Evolutionary conservation across 768 basidiomycete genomes (phyloP).

Genomic region (Kwoniella sp.): DNA sequence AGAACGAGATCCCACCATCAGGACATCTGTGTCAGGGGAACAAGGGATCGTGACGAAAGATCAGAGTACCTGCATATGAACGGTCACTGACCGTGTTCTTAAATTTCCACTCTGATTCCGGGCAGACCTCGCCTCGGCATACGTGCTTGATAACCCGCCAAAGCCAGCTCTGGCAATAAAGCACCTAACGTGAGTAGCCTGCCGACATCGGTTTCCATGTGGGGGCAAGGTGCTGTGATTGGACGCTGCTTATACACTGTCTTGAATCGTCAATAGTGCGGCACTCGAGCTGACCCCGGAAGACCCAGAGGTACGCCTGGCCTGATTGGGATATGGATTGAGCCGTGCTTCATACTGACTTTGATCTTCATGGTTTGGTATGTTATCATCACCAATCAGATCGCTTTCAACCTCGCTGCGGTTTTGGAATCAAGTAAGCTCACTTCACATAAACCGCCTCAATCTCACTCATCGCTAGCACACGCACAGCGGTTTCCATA

Average conservation of each 20-base stretch:
- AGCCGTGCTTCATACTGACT: too few species aligned
- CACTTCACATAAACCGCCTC: too few species aligned
- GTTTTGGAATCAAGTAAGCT: slow-evolving; percentile 54
- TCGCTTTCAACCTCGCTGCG: slow-evolving; percentile 56
- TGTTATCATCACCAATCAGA: too few species aligned
- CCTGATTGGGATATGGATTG: too few species aligned
- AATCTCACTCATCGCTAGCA: background rate
- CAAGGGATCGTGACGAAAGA: background rate
- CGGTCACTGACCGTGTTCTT: background rate
- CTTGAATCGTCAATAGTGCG: slow-evolving; percentile 29
- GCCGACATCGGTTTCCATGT: too few species aligned
- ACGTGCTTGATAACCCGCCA: slow-evolving; percentile 56
- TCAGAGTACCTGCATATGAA: too few species aligned
- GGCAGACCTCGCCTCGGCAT: slow-evolving; percentile 57
- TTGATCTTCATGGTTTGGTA: too few species aligned
- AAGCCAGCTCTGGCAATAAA: slow-evolving; percentile 56
- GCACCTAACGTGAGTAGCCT: slow-evolving; percentile 53
- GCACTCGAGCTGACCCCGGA: slow-evolving; percentile 51
- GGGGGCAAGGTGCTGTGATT: background rate
- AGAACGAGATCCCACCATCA: background rate
- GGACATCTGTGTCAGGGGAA: background rate
- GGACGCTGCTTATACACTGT: background rate
- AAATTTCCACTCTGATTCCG: background rate
- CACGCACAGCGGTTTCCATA: too few species aligned
- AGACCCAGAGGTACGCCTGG: slow-evolving; percentile 54